phyloP scores from a whole-genome alignment of 192 early-diverging fungal genomes.

The Spizellomyces sp. region DNA sequence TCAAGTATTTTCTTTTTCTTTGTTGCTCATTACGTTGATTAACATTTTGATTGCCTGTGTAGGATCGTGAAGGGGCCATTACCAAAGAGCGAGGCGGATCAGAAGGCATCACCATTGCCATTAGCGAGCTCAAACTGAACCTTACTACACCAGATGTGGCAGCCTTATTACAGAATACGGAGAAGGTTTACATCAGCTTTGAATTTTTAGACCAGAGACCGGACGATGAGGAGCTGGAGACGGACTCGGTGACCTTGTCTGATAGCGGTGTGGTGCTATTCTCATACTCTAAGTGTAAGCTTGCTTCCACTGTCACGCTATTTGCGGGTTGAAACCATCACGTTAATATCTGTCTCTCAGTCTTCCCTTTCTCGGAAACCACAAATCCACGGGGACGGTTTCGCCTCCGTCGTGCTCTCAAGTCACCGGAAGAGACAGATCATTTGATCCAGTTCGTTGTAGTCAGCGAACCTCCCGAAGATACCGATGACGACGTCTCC shows the following conservation, averaged over 20 bases:
- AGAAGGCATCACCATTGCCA: conserved; percentile 5
- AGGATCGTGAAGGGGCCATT: not conserved
- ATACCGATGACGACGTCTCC: not conserved
- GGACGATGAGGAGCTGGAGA: conserved; percentile 41
- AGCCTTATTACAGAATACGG: conserved; percentile 13
- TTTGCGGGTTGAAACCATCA: not conserved
- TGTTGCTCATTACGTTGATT: not conserved
- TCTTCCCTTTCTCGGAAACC: not conserved
- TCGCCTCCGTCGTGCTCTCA: not conserved
- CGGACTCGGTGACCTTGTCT: conserved; percentile 21
- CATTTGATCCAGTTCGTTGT: not conserved
- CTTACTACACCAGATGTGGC: not conserved
- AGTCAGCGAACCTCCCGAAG: not conserved
- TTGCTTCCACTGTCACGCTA: not conserved
- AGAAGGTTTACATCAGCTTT: conserved; percentile 44
- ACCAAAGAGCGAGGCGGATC: not conserved
- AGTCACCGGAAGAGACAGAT: not conserved
- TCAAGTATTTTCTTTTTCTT: not conserved
- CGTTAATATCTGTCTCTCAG: conserved; percentile 3
- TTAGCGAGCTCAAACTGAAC: conserved; percentile 7
- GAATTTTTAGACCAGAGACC: conserved; percentile 33
- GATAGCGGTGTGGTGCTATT: not conserved
- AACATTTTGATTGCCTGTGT: not conserved
- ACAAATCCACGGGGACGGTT: not conserved
- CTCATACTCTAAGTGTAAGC: not conserved